A percentile compares a stretch with the other conserved stretches of the same genome.
phyloP scores from a whole-genome alignment of 1,284 basidiomycete genomes.

The Volvariella surrecta region DNA sequence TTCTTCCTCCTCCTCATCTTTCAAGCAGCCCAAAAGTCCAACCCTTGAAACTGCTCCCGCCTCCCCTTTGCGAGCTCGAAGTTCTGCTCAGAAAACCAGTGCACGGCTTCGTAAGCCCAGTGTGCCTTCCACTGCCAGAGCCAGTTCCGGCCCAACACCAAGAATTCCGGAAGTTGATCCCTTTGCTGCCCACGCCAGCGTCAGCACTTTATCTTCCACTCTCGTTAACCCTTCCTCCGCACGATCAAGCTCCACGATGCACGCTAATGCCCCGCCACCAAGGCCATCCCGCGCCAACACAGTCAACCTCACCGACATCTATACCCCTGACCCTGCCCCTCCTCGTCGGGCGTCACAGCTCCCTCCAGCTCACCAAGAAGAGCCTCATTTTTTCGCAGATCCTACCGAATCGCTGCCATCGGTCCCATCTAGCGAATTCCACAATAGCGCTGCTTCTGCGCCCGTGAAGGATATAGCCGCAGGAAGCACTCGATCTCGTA shows the following conservation, averaged over 20 bases:
- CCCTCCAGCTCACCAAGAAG: constrained; percentile 21
- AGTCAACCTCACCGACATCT: constrained; percentile 67
- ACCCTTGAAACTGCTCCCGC: constrained; percentile 15
- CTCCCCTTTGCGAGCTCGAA: constrained; percentile 31
- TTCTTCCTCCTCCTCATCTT: constrained; percentile 17
- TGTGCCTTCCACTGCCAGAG: constrained; percentile 24
- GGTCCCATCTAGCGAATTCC: constrained; percentile 21
- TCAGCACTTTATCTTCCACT: constrained; percentile 20
- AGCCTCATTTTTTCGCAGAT: constrained; percentile 35
- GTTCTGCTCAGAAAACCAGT: constrained; percentile 51
- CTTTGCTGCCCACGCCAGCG: constrained; percentile 37
- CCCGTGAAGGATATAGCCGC: constrained; percentile 12
- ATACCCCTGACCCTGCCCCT: constrained; percentile 27
- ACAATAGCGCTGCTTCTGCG: constrained; percentile 15
- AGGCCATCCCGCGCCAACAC: constrained; percentile 78
- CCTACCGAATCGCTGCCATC: constrained; percentile 35
- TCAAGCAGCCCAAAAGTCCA: constrained; percentile 31
- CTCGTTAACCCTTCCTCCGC: constrained; percentile 15
- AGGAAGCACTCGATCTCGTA: constrained; percentile 44
- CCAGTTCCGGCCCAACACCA: constrained; percentile 17
- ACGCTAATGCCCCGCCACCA: constrained; percentile 46
- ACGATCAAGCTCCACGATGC: constrained; percentile 19
- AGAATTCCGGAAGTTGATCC: constrained; percentile 45
- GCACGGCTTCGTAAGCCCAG: constrained; percentile 42
- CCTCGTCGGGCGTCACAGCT: constrained; percentile 49